Base-by-base conservation (phyloP, 257 asterid genomes). In the Anisodus tanguticus region DNA sequence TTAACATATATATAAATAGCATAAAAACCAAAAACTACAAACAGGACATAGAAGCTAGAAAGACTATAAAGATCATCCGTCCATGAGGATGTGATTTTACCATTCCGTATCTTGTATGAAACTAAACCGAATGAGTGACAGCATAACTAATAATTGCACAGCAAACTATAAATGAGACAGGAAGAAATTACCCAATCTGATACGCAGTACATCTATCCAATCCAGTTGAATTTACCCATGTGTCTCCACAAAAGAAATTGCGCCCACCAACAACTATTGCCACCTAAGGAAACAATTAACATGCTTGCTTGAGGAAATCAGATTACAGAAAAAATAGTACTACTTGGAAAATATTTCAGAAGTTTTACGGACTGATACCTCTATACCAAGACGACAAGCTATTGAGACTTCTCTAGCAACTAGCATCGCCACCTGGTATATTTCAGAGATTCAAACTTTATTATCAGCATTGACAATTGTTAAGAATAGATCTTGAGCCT, bases 261-360 rank as follows among this genome's bases (percentile, higher is more conserved):
- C 98, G 93, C 55, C 98, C 99, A 71, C 98, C 99, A 82, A 96
- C 97, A 88, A 94, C 98, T 41, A 94, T 89, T 55, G 95, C 95
- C 82, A 90, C 95, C 92, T 91, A 80, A 53, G 55, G 82, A 41
- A 88, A 85, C 72, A 83, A 72, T 53, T 53, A 62, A 39, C 63
- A 67, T 77, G 66, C 69, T 82, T 17, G 19, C 68, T 59, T 49
- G 13, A 83, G 53, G 68, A 15, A 81, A 55, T 26, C 37, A 16
- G 37, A 84, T 79, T 55, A 47, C 68, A 67, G 41, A 0, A 41
- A 85, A 58, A 16, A 15, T 55, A 62, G 83, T 67, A 81, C 55
- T 82, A n/a, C 60, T 82, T 3, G 3, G 57, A 5, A 16, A 43
- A 83, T 76, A 51, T 39, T 31, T 76, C 37, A 72, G 80, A 88